Evolutionary conservation across 2,329 filamentous ascomycete genomes (phyloP).

Genomic region (Dothideomycetes sp.): DNA sequence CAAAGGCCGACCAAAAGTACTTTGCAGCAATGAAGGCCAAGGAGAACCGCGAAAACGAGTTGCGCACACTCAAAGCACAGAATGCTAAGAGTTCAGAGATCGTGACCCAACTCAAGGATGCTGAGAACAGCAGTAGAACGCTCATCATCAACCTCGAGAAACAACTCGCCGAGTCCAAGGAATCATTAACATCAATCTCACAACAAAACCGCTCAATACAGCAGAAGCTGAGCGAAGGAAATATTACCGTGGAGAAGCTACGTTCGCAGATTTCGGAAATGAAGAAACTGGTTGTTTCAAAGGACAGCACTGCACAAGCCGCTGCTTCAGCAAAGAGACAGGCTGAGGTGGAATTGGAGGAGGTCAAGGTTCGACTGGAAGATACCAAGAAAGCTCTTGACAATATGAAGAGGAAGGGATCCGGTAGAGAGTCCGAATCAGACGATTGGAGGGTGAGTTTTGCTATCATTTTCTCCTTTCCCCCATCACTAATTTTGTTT

Average conservation of each 20-base stretch:
- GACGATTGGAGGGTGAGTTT: constrained; percentile 74
- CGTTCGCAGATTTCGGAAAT: constrained; percentile 70
- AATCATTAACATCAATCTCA: constrained; percentile 62
- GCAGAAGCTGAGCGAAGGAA: constrained; percentile 59
- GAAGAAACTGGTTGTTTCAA: constrained; percentile 62
- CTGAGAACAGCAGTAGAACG: constrained; percentile 66
- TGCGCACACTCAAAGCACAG: constrained; percentile 68
- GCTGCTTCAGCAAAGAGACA: constrained; percentile 54
- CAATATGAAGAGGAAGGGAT: constrained; percentile 71
- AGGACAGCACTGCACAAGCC: constrained; percentile 59
- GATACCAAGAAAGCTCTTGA: constrained; percentile 76
- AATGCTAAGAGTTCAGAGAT: constrained; percentile 89
- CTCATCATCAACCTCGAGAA: constrained; percentile 82
- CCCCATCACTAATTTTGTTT: background rate
- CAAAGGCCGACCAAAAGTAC: constrained; percentile 95
- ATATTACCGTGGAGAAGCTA: constrained; percentile 60
- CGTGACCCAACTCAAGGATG: constrained; percentile 84
- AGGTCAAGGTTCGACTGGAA: constrained; percentile 66
- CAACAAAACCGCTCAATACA: constrained; percentile 69
- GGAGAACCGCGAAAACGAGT: constrained; percentile 73
- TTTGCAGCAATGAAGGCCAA: constrained; percentile 93
- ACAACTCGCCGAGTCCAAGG: constrained; percentile 73
- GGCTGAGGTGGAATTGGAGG: constrained; percentile 65
- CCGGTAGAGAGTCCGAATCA: constrained; percentile 61
- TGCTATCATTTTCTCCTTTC: background rate